These are phyloP conservation scores for Mantamonas sphyraenae DNA, from an alignment of 78 protist genomes.

Conservation along the genomic window DNA sequence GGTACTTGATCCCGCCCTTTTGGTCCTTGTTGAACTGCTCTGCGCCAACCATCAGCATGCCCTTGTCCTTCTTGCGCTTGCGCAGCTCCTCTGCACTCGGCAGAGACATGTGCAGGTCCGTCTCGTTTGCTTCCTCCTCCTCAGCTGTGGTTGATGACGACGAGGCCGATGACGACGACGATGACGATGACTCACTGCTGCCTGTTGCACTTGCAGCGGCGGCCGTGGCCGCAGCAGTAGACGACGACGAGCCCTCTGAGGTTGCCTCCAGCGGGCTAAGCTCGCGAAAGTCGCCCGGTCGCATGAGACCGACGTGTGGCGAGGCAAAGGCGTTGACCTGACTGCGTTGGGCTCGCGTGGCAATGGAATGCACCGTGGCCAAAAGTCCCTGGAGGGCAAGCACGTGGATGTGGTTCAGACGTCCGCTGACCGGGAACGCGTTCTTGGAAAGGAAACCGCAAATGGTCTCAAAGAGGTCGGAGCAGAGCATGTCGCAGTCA, in stretches of 20 bases:
- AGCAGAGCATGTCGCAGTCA: slow-evolving; percentile 61
- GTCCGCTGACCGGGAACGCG: slow-evolving; percentile 42
- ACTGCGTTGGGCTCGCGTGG: slow-evolving; percentile 13
- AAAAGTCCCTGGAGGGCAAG: slow-evolving; percentile 57
- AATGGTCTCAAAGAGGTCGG: slow-evolving; percentile 56
- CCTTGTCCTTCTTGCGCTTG: background rate
- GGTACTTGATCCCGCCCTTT: too few relatives aligned
- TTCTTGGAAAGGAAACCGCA: slow-evolving; percentile 51
- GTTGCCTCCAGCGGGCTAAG: background rate
- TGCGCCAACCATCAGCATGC: background rate
- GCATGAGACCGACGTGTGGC: background rate
- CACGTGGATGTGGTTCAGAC: slow-evolving; percentile 37
- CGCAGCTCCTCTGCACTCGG: background rate
- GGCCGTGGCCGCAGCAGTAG: background rate
- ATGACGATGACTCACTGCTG: background rate
- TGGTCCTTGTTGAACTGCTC: slow-evolving; percentile 22
- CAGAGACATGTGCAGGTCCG: background rate
- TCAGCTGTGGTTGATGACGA: background rate
- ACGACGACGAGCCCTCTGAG: background rate
- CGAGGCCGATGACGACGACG: too few relatives aligned
- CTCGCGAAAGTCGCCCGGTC: background rate
- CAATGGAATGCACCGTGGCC: slow-evolving; percentile 29
- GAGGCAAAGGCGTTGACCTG: background rate
- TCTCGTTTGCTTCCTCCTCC: background rate
- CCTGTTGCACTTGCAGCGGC: background rate